These are phyloP conservation scores for Chaetomiaceae sp. DNA, from an alignment of 2,329 filamentous ascomycete genomes.

Conservation along the genomic window DNA sequence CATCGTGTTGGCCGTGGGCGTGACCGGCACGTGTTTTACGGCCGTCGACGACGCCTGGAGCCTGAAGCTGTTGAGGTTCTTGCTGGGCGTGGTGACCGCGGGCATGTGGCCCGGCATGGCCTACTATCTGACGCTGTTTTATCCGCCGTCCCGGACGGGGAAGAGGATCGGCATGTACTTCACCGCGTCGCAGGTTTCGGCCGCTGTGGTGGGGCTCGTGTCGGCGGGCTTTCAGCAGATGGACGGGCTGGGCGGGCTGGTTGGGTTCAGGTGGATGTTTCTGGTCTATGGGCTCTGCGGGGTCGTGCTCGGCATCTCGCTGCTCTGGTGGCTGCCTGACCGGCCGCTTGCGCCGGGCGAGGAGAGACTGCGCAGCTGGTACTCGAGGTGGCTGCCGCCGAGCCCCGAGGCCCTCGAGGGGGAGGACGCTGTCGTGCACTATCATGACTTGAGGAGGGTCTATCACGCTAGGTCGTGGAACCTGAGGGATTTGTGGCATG, in stretches of 20 bases:
- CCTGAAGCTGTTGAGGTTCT: constrained; percentile 78
- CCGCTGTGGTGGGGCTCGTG: constrained; percentile 82
- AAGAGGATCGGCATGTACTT: constrained; percentile 89
- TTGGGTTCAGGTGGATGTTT: constrained; percentile 92
- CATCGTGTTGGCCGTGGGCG: constrained; percentile 80
- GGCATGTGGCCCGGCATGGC: constrained; percentile 97
- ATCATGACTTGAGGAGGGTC: constrained; percentile 73
- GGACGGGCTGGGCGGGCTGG: constrained; percentile 71
- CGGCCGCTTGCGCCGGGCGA: constrained; percentile 72
- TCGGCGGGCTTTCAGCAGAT: constrained; percentile 90
- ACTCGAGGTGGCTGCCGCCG: constrained; percentile 62
- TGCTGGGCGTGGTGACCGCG: constrained; percentile 82
- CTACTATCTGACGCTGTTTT: constrained; percentile 88
- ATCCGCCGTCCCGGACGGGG: constrained; percentile 78
- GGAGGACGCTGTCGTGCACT: constrained; percentile 76
- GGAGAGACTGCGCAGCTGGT: constrained; percentile 44
- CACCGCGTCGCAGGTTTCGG: constrained; percentile 82
- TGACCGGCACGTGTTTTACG: constrained; percentile 79
- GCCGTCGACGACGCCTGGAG: constrained; percentile 81
- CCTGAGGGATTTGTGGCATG: constrained; percentile 61
- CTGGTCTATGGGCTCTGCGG: constrained; percentile 77
- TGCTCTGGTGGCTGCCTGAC: constrained; percentile 90
- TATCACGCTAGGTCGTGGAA: constrained; percentile 74
- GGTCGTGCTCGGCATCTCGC: constrained; percentile 62
- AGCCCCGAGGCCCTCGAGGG: constrained; percentile 68